Base-by-base conservation (phyloP, 768 basidiomycete genomes). In the Tricholoma furcatifolium region DNA sequence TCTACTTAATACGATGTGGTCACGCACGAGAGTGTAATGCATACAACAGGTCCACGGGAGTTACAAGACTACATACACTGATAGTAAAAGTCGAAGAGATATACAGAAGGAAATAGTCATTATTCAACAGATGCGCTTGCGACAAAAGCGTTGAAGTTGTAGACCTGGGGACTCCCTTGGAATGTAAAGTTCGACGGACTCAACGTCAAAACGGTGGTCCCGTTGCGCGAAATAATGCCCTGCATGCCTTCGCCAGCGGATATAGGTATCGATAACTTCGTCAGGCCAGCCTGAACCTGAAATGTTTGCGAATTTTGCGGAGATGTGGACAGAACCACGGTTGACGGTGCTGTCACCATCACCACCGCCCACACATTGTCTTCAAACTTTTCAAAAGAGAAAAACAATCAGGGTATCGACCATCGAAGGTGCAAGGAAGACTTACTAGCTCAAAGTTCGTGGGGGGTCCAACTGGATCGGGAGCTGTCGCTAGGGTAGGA, bases 131-230 rank as follows among this genome's bases (percentile, higher is more conserved):
- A 67, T 17, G 69, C 68, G 40, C 69, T 66, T 20, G 71, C 74
- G n/a, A 87, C 87, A 50, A 83, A 82, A 11, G 78, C 84, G 56
- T 90, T 91, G 66, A 79, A 91, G 63, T 91, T 90, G 65, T 89
- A 91, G 20, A 65, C 69, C 38, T 70, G 14, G 4, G 88, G 86
- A 14, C 65, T 70, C 9, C 73, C 73, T 44, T 77, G 70, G 67
- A 87, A 88, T 21, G 60, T 68, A 62, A 88, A 88, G 34, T 70
- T 70, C 1, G 59, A 54, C 0, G 87, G 77, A 12, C 70, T 63
- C 54, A 86, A 69, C 47, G 76, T 64, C 35, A 85, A 70, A 17
- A 84, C 56, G 4, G 67, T 71, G 48, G 67, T 51, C n/a, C 78
- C 79, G 47, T 74, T 68, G 31, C 89, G 74, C 49, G 65, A 58